Percentiles rank a stretch among this genome's conserved stretches.
phyloP scores from a whole-genome alignment of 345 rosid genomes.

The Salix purpurea region DNA sequence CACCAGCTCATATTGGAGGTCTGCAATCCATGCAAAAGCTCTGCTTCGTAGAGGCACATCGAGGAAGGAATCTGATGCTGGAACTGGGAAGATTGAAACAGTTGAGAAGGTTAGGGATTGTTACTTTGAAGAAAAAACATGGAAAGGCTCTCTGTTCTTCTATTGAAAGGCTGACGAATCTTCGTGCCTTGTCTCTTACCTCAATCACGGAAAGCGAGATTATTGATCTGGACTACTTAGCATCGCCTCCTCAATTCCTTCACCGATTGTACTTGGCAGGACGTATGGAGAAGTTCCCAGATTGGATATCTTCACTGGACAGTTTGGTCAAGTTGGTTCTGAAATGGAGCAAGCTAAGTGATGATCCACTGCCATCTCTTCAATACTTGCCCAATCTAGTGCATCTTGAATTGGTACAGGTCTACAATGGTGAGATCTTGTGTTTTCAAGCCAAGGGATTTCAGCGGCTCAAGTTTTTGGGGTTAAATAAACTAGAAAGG shows the following conservation, averaged over 20 bases:
- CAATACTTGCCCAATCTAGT: slow-evolving; percentile 25
- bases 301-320: slow-evolving; percentile 25
- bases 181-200: slow-evolving; percentile 10
- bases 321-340: slow-evolving; percentile 14
- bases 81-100: slow-evolving; percentile 18
- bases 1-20: neutral
- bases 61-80: neutral
- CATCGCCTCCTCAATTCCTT: slow-evolving; percentile 25
- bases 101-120: slow-evolving; percentile 19
- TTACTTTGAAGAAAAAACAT: slow-evolving; percentile 15
- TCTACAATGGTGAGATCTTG: slow-evolving; percentile 17
- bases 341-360: slow-evolving; percentile 11
- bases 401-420: slow-evolving; percentile 16
- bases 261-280: slow-evolving; percentile 25
- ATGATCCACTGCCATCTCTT: slow-evolving; percentile 14
- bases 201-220: slow-evolving; percentile 13
- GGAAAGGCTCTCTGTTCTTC: slow-evolving; percentile 19
- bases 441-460: neutral
- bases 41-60: slow-evolving; percentile 21
- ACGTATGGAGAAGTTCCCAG: slow-evolving; percentile 19
- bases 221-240: slow-evolving; percentile 16
- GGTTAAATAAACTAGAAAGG: slow-evolving; percentile 1
- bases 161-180: slow-evolving; percentile 14
- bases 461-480: neutral
- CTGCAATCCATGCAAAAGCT: slow-evolving; percentile 17